Evolutionary conservation across 2,329 filamentous ascomycete genomes (phyloP).

Genomic region (Diplodia seriata): DNA sequence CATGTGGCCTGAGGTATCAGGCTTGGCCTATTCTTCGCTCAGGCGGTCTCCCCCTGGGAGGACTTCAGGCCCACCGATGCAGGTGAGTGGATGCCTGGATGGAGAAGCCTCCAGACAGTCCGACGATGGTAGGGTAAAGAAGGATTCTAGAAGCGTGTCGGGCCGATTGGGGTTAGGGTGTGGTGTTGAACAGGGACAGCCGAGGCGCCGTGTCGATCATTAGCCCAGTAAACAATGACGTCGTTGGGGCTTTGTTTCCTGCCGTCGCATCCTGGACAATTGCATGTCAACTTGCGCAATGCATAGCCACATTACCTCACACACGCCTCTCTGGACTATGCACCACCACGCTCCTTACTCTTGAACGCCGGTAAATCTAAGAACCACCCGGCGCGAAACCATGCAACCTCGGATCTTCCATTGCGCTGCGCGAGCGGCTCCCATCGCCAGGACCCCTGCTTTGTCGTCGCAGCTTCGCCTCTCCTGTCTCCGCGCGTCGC

Average conservation of each 20-base stretch:
- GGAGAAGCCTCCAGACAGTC: not conserved
- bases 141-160: not conserved
- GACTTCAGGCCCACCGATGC: not conserved
- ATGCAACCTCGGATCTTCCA: slow-evolving; percentile 23
- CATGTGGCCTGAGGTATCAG: not conserved
- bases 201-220: slow-evolving; percentile 15
- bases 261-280: slow-evolving; percentile 1
- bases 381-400: not conserved
- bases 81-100: not conserved
- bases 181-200: slow-evolving; percentile 12
- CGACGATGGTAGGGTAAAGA: not conserved
- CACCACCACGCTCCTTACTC: no score
- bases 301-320: not conserved
- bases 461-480: not conserved
- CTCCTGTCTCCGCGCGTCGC: slow-evolving; percentile 6
- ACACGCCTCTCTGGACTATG: not conserved
- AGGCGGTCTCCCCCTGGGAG: not conserved
- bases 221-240: slow-evolving; percentile 1
- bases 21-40: not conserved
- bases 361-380: not conserved
- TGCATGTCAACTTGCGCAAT: not conserved
- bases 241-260: slow-evolving; percentile 1
- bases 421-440: slow-evolving; percentile 12
- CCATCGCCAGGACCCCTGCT: slow-evolving; percentile 4
- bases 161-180: not conserved